A percentile compares a stretch with the other conserved stretches of the same genome.
Conservation (phyloP, 1,139 yeast species). For the Nakaseomyces bracarensis region DNA sequence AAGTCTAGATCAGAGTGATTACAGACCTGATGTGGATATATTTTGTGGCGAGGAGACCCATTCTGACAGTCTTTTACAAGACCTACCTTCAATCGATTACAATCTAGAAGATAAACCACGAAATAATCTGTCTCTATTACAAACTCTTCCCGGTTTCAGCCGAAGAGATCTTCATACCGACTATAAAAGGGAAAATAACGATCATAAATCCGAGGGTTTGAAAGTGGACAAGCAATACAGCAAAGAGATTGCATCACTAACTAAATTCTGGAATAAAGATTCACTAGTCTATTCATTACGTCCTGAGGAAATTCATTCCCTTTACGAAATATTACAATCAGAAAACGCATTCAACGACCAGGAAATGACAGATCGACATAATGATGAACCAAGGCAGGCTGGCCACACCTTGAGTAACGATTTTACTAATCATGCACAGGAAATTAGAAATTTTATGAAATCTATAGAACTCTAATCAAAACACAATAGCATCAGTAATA, state of each 20-base stretch:
- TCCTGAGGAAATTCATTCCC: conserved; percentile 2
- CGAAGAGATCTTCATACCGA: conserved; percentile 12
- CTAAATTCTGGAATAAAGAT: conserved; percentile 19
- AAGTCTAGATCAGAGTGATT: conserved; percentile 11
- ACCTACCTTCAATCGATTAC: background rate
- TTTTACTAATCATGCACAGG: background rate
- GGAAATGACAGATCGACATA: background rate
- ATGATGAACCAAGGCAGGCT: conserved; percentile 4
- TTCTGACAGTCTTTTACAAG: background rate
- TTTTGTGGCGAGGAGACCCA: conserved; percentile 20
- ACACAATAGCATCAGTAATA: background rate
- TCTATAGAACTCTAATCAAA: background rate
- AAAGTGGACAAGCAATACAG: conserved; percentile 1
- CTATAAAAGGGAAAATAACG: background rate
- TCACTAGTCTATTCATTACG: background rate
- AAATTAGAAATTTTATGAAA: conserved; percentile 3
- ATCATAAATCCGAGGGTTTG: background rate
- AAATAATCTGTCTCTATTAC: conserved; percentile 9
- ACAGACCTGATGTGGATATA: conserved; percentile 24
- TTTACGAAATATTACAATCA: background rate
- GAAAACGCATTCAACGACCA: conserved; percentile 3
- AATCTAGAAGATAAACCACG: background rate
- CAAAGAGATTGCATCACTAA: conserved; percentile 16
- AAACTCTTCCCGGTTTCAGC: conserved; percentile 15
- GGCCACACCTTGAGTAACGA: conserved; percentile 3